A percentile compares a stretch with the other conserved stretches of the same genome.
Evolutionary conservation across 345 rosid genomes (phyloP).

Genomic region (Ailanthus altissimus): DNA sequence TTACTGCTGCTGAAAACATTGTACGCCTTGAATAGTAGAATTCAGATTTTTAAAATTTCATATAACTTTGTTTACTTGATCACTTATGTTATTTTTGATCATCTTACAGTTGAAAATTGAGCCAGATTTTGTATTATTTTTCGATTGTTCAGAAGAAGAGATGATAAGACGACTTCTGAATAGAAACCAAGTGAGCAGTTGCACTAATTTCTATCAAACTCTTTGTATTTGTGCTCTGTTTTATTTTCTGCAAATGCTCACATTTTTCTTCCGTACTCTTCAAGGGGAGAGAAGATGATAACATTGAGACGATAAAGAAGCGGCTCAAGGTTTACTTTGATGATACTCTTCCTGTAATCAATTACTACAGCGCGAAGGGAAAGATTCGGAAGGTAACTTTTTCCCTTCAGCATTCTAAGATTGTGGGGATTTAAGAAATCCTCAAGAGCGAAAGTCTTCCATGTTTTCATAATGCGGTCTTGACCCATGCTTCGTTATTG

Average conservation of each 20-base stretch:
- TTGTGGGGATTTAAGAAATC: no score
- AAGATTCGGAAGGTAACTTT: conserved; percentile 36
- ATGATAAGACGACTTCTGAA: conserved; percentile 29
- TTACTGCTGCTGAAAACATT: conserved; percentile 29
- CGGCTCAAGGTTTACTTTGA: conserved; percentile 30
- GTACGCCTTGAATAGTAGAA: conserved; percentile 8
- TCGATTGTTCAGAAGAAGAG: conserved; percentile 36
- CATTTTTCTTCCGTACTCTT: background rate
- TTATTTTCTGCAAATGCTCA: background rate
- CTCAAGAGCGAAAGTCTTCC: no score
- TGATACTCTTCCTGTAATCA: conserved; percentile 27
- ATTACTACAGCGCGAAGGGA: conserved; percentile 31
- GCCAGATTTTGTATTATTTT: conserved; percentile 29
- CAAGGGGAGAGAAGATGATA: conserved; percentile 41
- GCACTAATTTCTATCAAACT: background rate
- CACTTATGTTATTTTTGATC: background rate
- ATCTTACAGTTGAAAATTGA: conserved; percentile 32
- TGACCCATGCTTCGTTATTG: no score
- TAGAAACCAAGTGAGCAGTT: conserved; percentile 33
- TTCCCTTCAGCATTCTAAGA: background rate
- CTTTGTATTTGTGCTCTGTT: background rate
- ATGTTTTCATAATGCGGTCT: no score
- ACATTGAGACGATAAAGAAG: conserved; percentile 32
- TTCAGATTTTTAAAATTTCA: background rate
- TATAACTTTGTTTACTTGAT: background rate